Percentiles rank a stretch among this genome's conserved stretches.
Evolutionary conservation across 1,284 basidiomycete genomes (phyloP).

Genomic region (Phylloboletellus chloephorus): DNA sequence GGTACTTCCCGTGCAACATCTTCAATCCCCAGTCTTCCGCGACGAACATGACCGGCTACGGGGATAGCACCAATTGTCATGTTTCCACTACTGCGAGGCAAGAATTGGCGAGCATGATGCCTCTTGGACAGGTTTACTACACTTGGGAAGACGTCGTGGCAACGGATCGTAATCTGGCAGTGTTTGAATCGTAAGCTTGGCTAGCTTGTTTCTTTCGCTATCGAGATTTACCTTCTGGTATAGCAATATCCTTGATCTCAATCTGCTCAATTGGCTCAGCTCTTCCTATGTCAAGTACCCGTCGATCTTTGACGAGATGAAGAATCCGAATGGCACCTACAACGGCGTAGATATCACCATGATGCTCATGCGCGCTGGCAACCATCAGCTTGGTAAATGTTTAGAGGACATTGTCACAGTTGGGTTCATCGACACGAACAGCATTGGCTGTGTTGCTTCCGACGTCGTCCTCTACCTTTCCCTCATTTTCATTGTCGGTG

Average conservation of each 20-base stretch:
- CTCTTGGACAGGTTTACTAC: conserved; percentile 87
- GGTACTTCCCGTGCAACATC: conserved; percentile 97
- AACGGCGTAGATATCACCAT: conserved; percentile 85
- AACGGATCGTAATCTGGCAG: conserved; percentile 73
- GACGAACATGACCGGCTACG: conserved; percentile 69
- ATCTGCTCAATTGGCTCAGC: conserved; percentile 81
- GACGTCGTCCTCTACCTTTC: conserved; percentile 93
- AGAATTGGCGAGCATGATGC: conserved; percentile 43
- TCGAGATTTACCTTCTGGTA: conserved; percentile 11
- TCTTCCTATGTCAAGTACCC: conserved; percentile 77
- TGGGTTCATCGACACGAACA: conserved; percentile 91
- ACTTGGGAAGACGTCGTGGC: conserved; percentile 84
- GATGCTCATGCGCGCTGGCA: conserved; percentile 63
- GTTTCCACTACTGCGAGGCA: conserved; percentile 48
- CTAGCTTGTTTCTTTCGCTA: conserved; percentile 2
- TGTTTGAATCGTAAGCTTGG: conserved; percentile 78
- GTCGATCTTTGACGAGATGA: conserved; percentile 74
- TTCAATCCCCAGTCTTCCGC: conserved; percentile 63
- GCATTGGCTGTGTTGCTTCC: conserved; percentile 94
- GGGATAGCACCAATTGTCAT: conserved; percentile 68
- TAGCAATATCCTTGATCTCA: conserved; percentile 85
- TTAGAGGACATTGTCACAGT: conserved; percentile 82
- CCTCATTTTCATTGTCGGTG: conserved; percentile 95
- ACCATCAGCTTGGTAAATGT: conserved; percentile 71
- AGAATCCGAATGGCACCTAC: conserved; percentile 64